These are phyloP conservation scores for Fusarium algeriense DNA, from an alignment of 2,329 filamentous ascomycete genomes.

Conservation along the genomic window DNA sequence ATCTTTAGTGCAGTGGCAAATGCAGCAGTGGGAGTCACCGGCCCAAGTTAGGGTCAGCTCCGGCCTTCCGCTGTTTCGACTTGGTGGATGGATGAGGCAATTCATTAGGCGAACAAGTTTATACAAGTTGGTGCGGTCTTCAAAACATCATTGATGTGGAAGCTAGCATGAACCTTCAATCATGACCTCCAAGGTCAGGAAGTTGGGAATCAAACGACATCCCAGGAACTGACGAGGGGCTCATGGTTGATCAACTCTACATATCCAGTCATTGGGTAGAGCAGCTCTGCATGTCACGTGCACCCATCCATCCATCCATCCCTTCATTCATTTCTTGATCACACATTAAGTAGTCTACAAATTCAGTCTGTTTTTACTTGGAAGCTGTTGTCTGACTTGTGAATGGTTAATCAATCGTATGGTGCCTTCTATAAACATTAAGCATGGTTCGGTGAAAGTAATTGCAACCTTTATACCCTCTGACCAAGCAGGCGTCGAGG, in stretches of 20 bases:
- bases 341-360: conserved; percentile 45
- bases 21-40: conserved; percentile 6
- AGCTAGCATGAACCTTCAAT: not conserved
- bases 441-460: not conserved
- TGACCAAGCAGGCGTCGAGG: conserved; percentile 6
- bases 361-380: conserved; percentile 41
- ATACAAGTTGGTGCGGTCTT: not conserved
- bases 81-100: conserved; percentile 11
- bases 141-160: not conserved
- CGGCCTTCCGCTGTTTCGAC: conserved; percentile 18
- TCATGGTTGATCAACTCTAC: conserved; percentile 10
- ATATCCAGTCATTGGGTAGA: conserved; percentile 10
- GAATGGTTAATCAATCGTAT: not conserved
- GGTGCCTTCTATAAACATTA: not conserved
- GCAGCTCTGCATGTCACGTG: conserved; percentile 14
- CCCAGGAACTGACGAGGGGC: conserved; percentile 3
- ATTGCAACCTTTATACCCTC: not conserved
- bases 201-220: not conserved
- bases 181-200: not conserved
- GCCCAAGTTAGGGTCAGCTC: conserved; percentile 30
- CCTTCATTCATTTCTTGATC: conserved; percentile 39
- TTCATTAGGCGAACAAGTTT: conserved; percentile 4
- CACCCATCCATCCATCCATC: conserved; percentile 5
- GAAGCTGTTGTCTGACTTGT: not conserved
- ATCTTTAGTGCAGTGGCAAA: conserved; percentile 11